Percentiles rank a stretch among this genome's conserved stretches.
Conservation (phyloP, 2,329 filamentous ascomycete species). For the Colletotrichum sp. region DNA sequence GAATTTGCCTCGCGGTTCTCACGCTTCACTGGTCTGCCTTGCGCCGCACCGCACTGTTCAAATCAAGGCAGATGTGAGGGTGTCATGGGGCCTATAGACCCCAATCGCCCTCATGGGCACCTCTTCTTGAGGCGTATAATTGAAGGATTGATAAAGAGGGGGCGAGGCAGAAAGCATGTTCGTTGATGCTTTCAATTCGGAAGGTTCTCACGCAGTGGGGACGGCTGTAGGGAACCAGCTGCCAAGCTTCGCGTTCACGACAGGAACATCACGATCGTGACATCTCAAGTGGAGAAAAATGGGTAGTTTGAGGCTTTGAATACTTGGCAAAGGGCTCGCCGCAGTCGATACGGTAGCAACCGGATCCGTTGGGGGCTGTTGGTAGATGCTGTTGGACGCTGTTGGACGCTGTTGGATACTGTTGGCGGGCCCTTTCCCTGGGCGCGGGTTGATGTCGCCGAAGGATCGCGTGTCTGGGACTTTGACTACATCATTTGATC, state of each 20-base stretch:
- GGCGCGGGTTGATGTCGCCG: no score
- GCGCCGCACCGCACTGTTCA: background rate
- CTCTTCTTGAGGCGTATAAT: background rate
- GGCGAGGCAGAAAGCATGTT: background rate
- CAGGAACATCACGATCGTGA: background rate
- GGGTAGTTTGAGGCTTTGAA: background rate
- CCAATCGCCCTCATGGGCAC: background rate
- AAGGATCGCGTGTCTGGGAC: no score
- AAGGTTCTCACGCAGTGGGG: background rate
- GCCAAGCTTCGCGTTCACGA: background rate
- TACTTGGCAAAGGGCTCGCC: background rate
- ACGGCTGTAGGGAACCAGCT: background rate
- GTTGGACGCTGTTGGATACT: background rate
- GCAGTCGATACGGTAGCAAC: background rate
- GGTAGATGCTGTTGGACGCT: background rate
- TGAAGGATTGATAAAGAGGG: background rate
- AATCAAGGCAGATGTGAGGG: background rate
- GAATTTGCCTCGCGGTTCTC: background rate
- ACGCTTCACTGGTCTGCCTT: background rate
- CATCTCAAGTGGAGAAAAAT: background rate
- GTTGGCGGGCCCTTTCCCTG: background rate
- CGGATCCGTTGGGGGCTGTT: background rate
- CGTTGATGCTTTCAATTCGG: background rate
- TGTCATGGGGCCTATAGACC: background rate
- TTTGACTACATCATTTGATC: no score